phyloP scores from a whole-genome alignment of 495 filamentous ascomycete genomes.

The Parachaetomium inaequale region DNA sequence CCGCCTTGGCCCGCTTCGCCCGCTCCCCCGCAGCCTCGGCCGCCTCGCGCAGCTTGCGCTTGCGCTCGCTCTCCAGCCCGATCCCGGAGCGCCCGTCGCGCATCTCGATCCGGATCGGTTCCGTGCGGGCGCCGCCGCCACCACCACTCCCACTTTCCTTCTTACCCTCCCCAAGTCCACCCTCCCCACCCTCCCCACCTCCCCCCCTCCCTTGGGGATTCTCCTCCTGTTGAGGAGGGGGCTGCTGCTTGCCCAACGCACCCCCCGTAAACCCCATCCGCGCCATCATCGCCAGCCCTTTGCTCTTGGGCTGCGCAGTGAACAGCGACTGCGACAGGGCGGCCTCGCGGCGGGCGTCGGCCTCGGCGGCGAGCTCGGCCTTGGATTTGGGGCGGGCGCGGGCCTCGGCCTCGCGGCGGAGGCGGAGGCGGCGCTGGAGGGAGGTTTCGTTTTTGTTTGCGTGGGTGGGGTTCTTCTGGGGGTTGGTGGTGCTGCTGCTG shows the following conservation, averaged over 20 bases:
- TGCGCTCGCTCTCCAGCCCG: constrained; percentile 75
- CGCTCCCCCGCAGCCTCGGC: constrained; percentile 47
- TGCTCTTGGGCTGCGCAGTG: constrained; percentile 46
- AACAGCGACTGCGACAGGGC: constrained; percentile 70
- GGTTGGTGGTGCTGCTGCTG: neutral
- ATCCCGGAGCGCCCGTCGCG: constrained; percentile 87
- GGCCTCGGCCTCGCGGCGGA: constrained; percentile 56
- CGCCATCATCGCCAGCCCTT: constrained; percentile 95
- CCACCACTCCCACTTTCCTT: neutral
- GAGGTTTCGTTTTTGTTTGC: constrained; percentile 48
- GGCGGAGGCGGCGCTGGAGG: constrained; percentile 53
- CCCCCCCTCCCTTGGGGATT: neutral
- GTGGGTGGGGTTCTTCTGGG: neutral
- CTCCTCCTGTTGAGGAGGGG: neutral
- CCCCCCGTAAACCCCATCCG: constrained; percentile 84
- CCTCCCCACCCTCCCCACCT: neutral
- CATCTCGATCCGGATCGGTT: constrained; percentile 65
- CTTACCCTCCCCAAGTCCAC: neutral
- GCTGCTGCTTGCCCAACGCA: constrained; percentile 54
- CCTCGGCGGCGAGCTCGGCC: constrained; percentile 70
- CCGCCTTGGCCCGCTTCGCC: constrained; percentile 60
- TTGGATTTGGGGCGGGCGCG: constrained; percentile 69
- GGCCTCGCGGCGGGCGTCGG: constrained; percentile 65
- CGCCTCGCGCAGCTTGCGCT: constrained; percentile 72
- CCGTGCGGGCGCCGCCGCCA: constrained; percentile 33